Evolutionary conservation across 2,329 filamentous ascomycete genomes (phyloP).

Genomic region (Diaporthe citriasiana): DNA sequence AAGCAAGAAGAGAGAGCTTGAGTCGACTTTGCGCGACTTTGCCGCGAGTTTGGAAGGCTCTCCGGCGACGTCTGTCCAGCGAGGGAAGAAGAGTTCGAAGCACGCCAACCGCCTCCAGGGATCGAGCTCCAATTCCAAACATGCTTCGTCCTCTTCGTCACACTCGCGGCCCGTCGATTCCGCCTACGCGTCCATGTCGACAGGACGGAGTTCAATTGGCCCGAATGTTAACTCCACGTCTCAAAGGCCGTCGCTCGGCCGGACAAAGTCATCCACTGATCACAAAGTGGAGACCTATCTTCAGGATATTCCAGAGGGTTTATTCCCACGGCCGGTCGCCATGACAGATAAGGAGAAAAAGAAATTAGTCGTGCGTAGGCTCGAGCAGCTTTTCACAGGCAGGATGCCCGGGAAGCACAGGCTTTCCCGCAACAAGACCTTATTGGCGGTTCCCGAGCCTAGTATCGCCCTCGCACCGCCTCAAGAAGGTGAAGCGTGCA

Average conservation of each 20-base stretch:
- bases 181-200: constrained; percentile 78
- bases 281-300: constrained; percentile 79
- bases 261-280: constrained; percentile 59
- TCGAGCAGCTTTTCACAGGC: constrained; percentile 88
- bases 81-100: constrained; percentile 57
- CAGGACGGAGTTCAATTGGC: constrained; percentile 54
- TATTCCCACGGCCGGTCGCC: constrained; percentile 71
- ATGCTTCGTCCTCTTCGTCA: constrained; percentile 67
- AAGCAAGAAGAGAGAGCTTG: constrained; percentile 82
- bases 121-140: constrained; percentile 62
- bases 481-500: constrained; percentile 51
- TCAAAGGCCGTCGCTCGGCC: constrained; percentile 54
- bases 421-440: constrained; percentile 16
- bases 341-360: constrained; percentile 83
- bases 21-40: constrained; percentile 80
- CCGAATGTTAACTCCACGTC: constrained; percentile 59
- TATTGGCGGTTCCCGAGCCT: constrained; percentile 21
- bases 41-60: constrained; percentile 72
- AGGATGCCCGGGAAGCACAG: constrained; percentile 61
- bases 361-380: constrained; percentile 79
- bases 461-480: constrained; percentile 31
- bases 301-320: constrained; percentile 78
- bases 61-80: constrained; percentile 57
- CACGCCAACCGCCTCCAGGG: constrained; percentile 59
- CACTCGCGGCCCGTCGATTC: constrained; percentile 70